A percentile compares a stretch with the other conserved stretches of the same genome.
Evolutionary conservation across 768 basidiomycete genomes (phyloP).

Genomic region (Rhodosporidiobolus sp.): DNA sequence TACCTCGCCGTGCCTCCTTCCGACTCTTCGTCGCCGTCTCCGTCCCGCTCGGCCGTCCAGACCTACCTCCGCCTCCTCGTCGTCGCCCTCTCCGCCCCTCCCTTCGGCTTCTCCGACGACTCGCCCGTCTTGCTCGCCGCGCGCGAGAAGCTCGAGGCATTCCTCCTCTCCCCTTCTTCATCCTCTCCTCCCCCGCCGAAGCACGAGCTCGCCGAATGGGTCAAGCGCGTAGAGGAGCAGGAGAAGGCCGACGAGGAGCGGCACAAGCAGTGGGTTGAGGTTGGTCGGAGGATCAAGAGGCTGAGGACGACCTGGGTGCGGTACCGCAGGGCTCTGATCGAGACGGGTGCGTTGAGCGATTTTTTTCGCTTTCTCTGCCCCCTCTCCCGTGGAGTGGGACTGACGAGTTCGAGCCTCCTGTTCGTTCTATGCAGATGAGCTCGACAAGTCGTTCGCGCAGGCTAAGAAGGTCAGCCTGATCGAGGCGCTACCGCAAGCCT

Average conservation of each 20-base stretch:
- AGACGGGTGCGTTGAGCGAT: not conserved
- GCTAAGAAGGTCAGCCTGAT: not conserved
- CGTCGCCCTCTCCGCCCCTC: slow-evolving; percentile 32
- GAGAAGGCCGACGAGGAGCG: slow-evolving; percentile 3
- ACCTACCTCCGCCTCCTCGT: slow-evolving; percentile 28
- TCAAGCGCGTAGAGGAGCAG: not conserved
- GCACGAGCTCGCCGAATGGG: not conserved
- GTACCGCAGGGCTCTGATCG: slow-evolving; percentile 18
- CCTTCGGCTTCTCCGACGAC: not conserved
- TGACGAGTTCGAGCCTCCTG: not conserved
- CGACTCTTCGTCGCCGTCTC: not conserved
- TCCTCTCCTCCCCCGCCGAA: not conserved
- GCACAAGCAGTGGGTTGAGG: slow-evolving; percentile 11
- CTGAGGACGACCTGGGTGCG: slow-evolving; percentile 28
- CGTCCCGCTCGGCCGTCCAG: slow-evolving; percentile 4
- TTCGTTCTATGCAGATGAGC: slow-evolving; percentile 16
- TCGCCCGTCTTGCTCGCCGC: slow-evolving; percentile 2
- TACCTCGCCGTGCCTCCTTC: not conserved
- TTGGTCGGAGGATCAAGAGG: slow-evolving; percentile 7
- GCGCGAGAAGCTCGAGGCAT: slow-evolving; percentile 22
- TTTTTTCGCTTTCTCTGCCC: too few species aligned
- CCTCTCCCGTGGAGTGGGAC: not conserved
- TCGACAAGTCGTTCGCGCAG: slow-evolving; percentile 27
- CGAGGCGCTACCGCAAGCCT: slow-evolving; percentile 20
- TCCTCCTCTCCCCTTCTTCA: slow-evolving; percentile 11